Evolutionary conservation across 331 rosid genomes (phyloP).

Genomic region (Spiraea crenata): DNA sequence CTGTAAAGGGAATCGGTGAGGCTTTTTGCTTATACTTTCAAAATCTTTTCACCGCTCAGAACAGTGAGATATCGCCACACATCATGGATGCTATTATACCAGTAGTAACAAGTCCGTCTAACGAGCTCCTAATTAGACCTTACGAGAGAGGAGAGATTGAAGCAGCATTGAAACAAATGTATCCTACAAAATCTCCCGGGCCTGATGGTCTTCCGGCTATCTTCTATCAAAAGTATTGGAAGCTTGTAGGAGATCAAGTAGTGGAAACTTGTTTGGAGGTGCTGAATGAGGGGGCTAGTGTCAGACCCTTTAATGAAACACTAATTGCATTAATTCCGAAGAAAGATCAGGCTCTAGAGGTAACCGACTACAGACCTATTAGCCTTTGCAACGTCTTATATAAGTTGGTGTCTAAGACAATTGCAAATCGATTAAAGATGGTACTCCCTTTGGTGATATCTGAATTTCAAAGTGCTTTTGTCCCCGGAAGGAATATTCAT

Average conservation of each 20-base stretch:
- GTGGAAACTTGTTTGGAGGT: not conserved
- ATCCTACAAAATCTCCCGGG: not conserved
- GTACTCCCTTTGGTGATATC: not conserved
- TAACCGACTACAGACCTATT: not conserved
- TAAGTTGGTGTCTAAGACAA: not conserved
- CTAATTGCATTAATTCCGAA: not conserved
- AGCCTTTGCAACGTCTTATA: too few relatives aligned
- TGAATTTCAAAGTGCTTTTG: not conserved
- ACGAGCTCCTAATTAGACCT: not conserved
- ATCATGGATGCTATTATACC: too few relatives aligned
- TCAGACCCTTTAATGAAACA: not conserved
- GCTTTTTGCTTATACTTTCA: too few relatives aligned
- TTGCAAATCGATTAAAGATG: not conserved
- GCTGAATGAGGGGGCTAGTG: not conserved
- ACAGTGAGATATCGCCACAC: too few relatives aligned
- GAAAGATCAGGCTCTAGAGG: not conserved
- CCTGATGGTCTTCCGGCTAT: not conserved
- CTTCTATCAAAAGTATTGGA: slow-evolving; percentile 1
- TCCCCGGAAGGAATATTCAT: too few relatives aligned
- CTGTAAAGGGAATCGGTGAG: too few relatives aligned
- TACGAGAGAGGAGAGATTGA: not conserved
- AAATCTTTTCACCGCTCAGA: too few relatives aligned
- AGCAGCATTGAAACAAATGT: not conserved
- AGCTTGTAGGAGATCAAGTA: not conserved
- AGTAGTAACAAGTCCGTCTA: too few relatives aligned